Evolutionary conservation across 2,329 filamentous ascomycete genomes (phyloP).

Genomic region (Leptodontidium sp.): DNA sequence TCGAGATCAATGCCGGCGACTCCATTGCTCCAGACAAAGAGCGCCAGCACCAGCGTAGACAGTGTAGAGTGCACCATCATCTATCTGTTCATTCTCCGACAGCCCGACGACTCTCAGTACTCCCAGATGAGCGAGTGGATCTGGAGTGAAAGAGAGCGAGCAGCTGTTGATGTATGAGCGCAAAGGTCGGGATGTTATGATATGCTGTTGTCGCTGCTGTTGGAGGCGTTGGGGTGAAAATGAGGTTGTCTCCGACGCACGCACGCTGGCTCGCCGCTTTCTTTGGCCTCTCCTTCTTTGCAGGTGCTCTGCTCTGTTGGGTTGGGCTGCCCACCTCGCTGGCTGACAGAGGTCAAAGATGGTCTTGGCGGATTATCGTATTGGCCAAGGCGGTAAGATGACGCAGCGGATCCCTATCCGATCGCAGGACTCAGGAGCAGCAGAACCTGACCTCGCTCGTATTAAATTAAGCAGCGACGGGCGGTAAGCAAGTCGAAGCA

Average conservation of each 20-base stretch:
- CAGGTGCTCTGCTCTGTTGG: not conserved
- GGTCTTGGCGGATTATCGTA: not conserved
- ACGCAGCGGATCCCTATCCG: slow-evolving; percentile 3
- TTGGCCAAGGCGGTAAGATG: slow-evolving; percentile 2
- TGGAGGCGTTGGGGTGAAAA: not conserved
- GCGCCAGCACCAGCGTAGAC: slow-evolving; percentile 21
- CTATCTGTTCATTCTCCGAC: slow-evolving; percentile 8
- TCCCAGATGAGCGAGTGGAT: slow-evolving; percentile 22
- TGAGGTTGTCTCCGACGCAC: slow-evolving; percentile 8
- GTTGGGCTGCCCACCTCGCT: not conserved
- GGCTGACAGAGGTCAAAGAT: slow-evolving; percentile 1
- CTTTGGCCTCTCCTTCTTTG: not conserved
- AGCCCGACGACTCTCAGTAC: slow-evolving; percentile 15
- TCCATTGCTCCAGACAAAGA: slow-evolving; percentile 17
- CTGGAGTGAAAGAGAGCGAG: not conserved
- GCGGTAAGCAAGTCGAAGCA: not conserved
- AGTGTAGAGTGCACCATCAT: slow-evolving; percentile 15
- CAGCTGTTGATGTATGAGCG: not conserved
- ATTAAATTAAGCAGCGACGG: slow-evolving; percentile 1
- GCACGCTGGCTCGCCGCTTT: not conserved
- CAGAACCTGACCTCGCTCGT: slow-evolving; percentile 2
- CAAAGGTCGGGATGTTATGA: not conserved
- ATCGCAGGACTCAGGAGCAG: not conserved
- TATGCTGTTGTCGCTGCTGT: not conserved
- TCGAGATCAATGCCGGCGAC: slow-evolving; percentile 24